A percentile compares a stretch with the other conserved stretches of the same genome.
phyloP scores from a whole-genome alignment of 768 basidiomycete species.

The Hygrocybe coccinea region DNA sequence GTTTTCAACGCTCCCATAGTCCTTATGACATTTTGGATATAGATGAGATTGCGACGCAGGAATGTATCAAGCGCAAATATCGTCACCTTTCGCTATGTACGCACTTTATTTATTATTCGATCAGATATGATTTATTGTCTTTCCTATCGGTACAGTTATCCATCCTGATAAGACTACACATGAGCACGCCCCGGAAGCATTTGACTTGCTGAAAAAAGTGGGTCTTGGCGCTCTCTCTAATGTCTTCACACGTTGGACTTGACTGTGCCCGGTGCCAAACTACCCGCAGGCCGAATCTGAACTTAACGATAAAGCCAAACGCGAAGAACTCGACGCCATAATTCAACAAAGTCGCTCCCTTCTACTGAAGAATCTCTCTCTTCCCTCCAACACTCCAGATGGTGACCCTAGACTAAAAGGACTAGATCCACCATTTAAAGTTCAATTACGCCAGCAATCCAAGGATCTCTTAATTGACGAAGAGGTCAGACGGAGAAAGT shows the following conservation, averaged over 20 bases:
- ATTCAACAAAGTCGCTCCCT: slow-evolving; percentile 69
- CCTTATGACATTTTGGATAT: slow-evolving; percentile 94
- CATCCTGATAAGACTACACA: slow-evolving; percentile 98
- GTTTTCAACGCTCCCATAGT: slow-evolving; percentile 35
- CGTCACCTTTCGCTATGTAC: slow-evolving; percentile 79
- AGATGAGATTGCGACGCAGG: slow-evolving; percentile 59
- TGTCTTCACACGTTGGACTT: not conserved
- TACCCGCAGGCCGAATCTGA: slow-evolving; percentile 74
- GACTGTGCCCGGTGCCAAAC: not conserved
- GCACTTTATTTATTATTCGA: slow-evolving; percentile 21
- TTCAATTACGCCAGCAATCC: slow-evolving; percentile 61
- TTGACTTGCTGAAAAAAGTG: slow-evolving; percentile 91
- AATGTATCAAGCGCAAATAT: slow-evolving; percentile 88
- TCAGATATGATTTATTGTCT: slow-evolving; percentile 8
- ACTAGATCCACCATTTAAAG: slow-evolving; percentile 59
- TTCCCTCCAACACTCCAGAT: slow-evolving; percentile 57
- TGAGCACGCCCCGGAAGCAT: slow-evolving; percentile 83
- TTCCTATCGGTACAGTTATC: slow-evolving; percentile 70
- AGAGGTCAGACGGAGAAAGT: slow-evolving; percentile 82
- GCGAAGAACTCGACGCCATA: slow-evolving; percentile 76
- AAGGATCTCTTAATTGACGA: slow-evolving; percentile 89
- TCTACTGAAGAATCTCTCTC: slow-evolving; percentile 56
- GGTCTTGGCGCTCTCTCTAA: slow-evolving; percentile 4
- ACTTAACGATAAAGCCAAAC: slow-evolving; percentile 69
- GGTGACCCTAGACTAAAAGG: slow-evolving; percentile 55